Evolutionary conservation across 1,284 basidiomycete species (phyloP), one percentile per base, ranked within the genome.

Genomic region (Rugosomyces carneus): DNA sequence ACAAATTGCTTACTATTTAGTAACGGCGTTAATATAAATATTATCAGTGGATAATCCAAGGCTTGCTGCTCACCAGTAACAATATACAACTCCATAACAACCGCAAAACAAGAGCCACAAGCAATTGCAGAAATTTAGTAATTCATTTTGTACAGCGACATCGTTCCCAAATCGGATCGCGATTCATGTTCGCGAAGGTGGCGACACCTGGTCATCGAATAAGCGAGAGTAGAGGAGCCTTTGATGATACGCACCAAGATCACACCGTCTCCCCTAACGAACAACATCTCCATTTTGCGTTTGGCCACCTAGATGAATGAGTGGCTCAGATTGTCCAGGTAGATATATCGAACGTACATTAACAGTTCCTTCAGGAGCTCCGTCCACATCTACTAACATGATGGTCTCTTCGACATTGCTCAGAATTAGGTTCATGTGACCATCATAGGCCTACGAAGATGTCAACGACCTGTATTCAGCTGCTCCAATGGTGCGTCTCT

Each of bases 371-470:
- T 76, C 72, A 4, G 71, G 60, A 11, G 60, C 71, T 42, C 70
- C 74, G 47, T 89, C 84, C 2, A 80, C 70, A 56, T 96, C 92
- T 13, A 96, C 90, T 51, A 93, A 76, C 80, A 93, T 89, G 57
- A 96, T 92, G 3, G 88, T 91, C 69, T 99, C 96, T 62, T 98
- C 94, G 7, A 98, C 96, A 61, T 97, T 90, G 53, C 89, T 95
- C 53, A 99, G 75, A 52, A 99, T 97, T 59, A 99, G 75, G 67
- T 99, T 99, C 95, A 99, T 98, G 68, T 99, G 96, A 19, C 94
- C 94, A 69, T 99, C 96, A 63, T 99, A 99, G 15, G 96, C 95
- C 94, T 97, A 55, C 20, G 36, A 42, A 5, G n/a, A 5, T 47
- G 35, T 44, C 18, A 42, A 44, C 51, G 49, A 51, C 54, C 40